Conservation (phyloP, 768 basidiomycete species). For the Suillus hirtellus region DNA sequence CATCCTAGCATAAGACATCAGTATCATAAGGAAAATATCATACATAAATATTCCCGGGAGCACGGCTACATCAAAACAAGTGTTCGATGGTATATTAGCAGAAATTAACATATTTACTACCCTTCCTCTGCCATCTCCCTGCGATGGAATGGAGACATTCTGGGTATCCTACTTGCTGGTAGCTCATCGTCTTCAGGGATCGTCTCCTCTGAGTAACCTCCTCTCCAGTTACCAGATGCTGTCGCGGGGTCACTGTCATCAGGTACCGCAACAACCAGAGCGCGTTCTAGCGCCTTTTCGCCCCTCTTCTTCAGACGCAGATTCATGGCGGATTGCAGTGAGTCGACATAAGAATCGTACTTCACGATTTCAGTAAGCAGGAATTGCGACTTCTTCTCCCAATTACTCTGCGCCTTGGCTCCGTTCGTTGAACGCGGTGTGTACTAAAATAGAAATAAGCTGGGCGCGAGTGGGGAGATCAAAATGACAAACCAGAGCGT, state of each 20-base stretch:
- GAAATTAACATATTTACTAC: constrained; percentile 25
- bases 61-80: constrained; percentile 13
- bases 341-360: constrained; percentile 93
- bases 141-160: constrained; percentile 37
- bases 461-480: not conserved
- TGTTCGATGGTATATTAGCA: constrained; percentile 22
- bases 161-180: constrained; percentile 25
- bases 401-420: constrained; percentile 80
- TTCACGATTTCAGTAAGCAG: constrained; percentile 92
- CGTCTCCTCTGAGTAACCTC: constrained; percentile 45
- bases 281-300: constrained; percentile 75
- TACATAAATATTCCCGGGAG: constrained; percentile 33
- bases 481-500: constrained; percentile 58
- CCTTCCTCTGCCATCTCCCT: constrained; percentile 43
- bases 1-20: constrained; percentile 11
- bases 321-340: constrained; percentile 79
- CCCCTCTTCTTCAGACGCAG: constrained; percentile 88
- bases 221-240: constrained; percentile 40
- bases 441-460: constrained; percentile 56
- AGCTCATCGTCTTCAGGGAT: constrained; percentile 50
- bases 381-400: constrained; percentile 90
- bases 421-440: constrained; percentile 72
- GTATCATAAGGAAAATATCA: constrained; percentile 23
- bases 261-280: constrained; percentile 40
- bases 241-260: constrained; percentile 33